These are phyloP conservation scores for Cyclotella kingstonii DNA, from an alignment of 108 stramenopile species.

Conservation along the genomic window DNA sequence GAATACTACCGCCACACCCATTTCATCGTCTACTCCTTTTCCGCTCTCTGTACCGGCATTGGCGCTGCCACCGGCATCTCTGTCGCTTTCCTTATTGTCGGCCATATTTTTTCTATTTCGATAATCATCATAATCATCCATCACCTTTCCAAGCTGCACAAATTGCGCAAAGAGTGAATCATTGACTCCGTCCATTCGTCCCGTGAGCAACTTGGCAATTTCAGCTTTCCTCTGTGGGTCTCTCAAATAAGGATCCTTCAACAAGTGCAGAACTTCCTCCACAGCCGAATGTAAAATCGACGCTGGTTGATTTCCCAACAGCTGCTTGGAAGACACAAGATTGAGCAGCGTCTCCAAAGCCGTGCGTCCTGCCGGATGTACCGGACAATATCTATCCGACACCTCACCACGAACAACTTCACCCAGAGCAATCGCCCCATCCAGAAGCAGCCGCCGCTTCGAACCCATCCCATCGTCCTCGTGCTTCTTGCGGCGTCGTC, in stretches of 20 bases:
- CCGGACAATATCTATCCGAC: slow-evolving; percentile 70
- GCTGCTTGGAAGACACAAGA: slow-evolving; percentile 50
- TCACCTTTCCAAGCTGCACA: slow-evolving; percentile 80
- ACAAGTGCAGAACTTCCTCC: slow-evolving; percentile 82
- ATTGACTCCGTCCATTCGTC: slow-evolving; percentile 57
- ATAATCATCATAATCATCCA: slow-evolving; percentile 82
- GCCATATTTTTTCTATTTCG: slow-evolving; percentile 29
- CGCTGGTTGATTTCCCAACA: slow-evolving; percentile 90
- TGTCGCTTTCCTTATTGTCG: slow-evolving; percentile 17
- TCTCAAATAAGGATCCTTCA: slow-evolving; percentile 76
- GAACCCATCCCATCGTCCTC: slow-evolving; percentile 4
- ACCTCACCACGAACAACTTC: slow-evolving; percentile 28
- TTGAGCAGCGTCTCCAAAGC: slow-evolving; percentile 85
- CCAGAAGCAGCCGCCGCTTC: too few relatives aligned
- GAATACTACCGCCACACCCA: slow-evolving; percentile 97
- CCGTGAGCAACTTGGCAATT: slow-evolving; percentile 76
- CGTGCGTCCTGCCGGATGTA: slow-evolving; percentile 56
- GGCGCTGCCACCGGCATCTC: too few relatives aligned
- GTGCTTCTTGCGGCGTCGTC: slow-evolving; percentile 43
- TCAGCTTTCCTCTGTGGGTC: slow-evolving; percentile 82
- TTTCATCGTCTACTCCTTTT: slow-evolving; percentile 83
- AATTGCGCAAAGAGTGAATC: slow-evolving; percentile 74
- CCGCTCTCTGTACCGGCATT: slow-evolving; percentile 45
- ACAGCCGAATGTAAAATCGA: slow-evolving; percentile 89
- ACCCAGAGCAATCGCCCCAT: slow-evolving; percentile 46